Conservation (phyloP, 345 rosid genomes). For the Linum tenue region DNA sequence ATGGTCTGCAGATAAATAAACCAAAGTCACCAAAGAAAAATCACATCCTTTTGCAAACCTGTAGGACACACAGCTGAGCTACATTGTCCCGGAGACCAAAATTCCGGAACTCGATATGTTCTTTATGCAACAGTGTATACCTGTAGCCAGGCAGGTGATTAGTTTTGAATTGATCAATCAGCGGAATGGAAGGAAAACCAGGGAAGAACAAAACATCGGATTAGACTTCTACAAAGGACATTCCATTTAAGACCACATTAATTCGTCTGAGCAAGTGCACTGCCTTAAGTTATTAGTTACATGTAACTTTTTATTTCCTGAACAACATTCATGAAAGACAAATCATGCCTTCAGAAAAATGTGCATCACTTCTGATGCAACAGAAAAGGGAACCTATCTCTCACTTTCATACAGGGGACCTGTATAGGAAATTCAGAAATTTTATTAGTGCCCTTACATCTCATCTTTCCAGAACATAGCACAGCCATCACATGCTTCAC, state of each 20-base stretch:
- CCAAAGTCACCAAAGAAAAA: neutral
- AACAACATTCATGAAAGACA: neutral
- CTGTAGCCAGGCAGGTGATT: constrained; percentile 35
- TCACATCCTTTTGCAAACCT: constrained; percentile 37
- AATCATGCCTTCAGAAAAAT: no score
- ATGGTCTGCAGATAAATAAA: neutral
- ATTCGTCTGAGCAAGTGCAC: neutral
- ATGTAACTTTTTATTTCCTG: neutral
- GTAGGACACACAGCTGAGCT: constrained; percentile 85
- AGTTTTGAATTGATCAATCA: neutral
- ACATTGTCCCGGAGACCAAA: constrained; percentile 85
- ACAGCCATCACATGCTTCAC: constrained; percentile 80
- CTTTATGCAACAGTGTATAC: constrained; percentile 68
- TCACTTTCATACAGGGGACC: neutral
- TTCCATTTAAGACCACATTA: neutral
- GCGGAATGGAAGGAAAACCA: neutral
- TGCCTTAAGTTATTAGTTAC: neutral
- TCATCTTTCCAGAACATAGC: constrained; percentile 77
- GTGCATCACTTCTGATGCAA: neutral
- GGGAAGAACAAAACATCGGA: neutral
- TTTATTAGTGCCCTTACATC: constrained; percentile 33
- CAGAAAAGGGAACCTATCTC: neutral
- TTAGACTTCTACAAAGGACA: neutral
- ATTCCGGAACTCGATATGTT: constrained; percentile 65
- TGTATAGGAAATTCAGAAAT: neutral